Conservation (phyloP, 257 asterid species). For the Solanum rostratum region DNA sequence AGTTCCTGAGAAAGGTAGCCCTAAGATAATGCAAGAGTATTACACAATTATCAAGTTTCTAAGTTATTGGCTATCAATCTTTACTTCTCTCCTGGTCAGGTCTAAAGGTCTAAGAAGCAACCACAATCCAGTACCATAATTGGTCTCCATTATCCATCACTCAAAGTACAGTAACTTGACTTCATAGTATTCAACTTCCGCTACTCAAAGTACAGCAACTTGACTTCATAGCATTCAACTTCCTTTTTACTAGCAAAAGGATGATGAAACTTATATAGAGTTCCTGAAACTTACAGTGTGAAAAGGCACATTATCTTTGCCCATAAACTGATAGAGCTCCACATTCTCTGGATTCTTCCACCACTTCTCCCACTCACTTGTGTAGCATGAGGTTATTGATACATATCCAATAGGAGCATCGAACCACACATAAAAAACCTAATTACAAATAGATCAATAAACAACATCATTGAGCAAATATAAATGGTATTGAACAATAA, state of each 20-base stretch:
- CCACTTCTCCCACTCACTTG: conserved; percentile 97
- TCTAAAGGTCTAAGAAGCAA: background rate
- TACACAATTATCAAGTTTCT: background rate
- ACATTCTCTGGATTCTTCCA: conserved; percentile 98
- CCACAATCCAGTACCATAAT: background rate
- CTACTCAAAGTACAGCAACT: background rate
- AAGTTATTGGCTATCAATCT: background rate
- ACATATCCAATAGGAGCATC: conserved; percentile 98
- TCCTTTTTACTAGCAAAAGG: background rate
- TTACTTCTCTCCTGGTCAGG: background rate
- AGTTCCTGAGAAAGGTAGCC: background rate
- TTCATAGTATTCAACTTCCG: background rate
- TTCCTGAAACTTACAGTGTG: conserved; percentile 63
- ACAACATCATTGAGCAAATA: background rate
- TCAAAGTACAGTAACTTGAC: background rate
- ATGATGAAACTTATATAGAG: background rate
- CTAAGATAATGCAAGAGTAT: background rate
- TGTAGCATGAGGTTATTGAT: conserved; percentile 90
- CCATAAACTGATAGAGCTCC: conserved; percentile 97
- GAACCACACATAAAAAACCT: conserved; percentile 99
- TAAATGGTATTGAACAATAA: background rate
- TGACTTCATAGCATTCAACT: background rate
- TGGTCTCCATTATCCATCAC: background rate
- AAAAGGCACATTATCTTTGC: conserved; percentile 98
- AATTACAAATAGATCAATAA: conserved; percentile 8